Conservation (phyloP, 192 early-diverging fungal species). For the Linnemannia schmuckeri region DNA sequence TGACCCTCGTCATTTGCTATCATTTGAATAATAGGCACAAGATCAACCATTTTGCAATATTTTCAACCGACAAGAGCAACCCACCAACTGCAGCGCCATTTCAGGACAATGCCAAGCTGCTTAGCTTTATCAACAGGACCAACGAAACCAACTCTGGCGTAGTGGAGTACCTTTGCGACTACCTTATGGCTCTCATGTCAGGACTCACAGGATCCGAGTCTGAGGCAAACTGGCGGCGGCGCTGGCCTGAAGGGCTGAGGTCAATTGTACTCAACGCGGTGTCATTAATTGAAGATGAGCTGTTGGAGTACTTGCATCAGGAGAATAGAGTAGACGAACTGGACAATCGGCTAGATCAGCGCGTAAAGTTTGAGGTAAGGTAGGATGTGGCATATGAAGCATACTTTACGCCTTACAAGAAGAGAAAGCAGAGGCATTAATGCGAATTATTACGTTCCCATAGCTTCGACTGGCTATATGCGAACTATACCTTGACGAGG, state of each 20-base stretch:
- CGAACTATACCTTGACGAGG: constrained; percentile 46
- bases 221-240: constrained; percentile 28
- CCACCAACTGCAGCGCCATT: neutral
- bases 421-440: neutral
- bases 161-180: constrained; percentile 40
- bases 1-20: neutral
- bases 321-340: constrained; percentile 3
- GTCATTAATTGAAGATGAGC: constrained; percentile 20
- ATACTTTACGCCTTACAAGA: neutral
- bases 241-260: constrained; percentile 31
- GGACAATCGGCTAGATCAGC: neutral
- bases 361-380: constrained; percentile 30
- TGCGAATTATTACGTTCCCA: neutral
- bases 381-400: neutral
- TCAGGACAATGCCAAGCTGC: constrained; percentile 7
- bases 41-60: constrained; percentile 54
- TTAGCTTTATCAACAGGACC: constrained; percentile 21
- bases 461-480: constrained; percentile 35
- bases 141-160: constrained; percentile 48
- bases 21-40: constrained; percentile 21
- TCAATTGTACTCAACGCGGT: constrained; percentile 6
- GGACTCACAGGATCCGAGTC: neutral
- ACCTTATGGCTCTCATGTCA: constrained; percentile 16
- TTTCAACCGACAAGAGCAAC: constrained; percentile 29
- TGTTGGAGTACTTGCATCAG: constrained; percentile 36